Base-by-base conservation (phyloP, 352 stramenopile genomes). In the Phytopythium mirpurense region DNA sequence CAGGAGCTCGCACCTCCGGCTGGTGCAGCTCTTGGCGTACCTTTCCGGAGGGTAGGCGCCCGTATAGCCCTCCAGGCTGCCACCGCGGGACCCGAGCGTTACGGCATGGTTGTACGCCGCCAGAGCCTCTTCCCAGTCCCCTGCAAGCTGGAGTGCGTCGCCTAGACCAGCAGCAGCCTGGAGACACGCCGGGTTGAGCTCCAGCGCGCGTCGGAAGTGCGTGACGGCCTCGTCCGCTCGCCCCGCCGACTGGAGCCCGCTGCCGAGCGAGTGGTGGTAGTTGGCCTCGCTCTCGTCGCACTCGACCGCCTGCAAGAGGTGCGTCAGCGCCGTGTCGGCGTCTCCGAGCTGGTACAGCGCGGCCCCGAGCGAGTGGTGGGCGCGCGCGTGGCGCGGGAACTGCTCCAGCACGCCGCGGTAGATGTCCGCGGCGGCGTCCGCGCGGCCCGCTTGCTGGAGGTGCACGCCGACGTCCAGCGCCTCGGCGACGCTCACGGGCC, bases 41-140 rank as follows among this genome's bases (percentile, higher is more conserved):
- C 72, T 47, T n/a, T 31, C 41, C 2, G 41, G 24, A 0, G 41
- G 24, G 41, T 34, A 34, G 15, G 8, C 41, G 21, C 23, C 24
- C 41, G 23, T 12, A 23, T 47, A 47, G 5, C 41, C 41, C 6
- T 32, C 41, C 6, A 32, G 41, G 11, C 3, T 14, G 2, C 2
- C 24, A 14, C 15, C 35, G 7, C 46, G 67, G 18, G 48, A 54
- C 3, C n/a, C 29, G 12, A 50, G 40, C 24, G 15, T 60, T 0
- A 73, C 70, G 29, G 86, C 68, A 47, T 71, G 75, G 21, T 60
- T 69, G 44, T 82, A 89, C 37, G 75, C 68, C 18, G 69, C 60
- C 42, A 90, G 50, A 0, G 79, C 75, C 21, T 79, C 74, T 18
- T 86, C 66, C 67, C 74, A 89, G 31, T 87, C 67, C 11, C 67